Percentiles rank a stretch among this genome's conserved stretches.
Conservation (phyloP, 805 yeast species). For the Candida odintsovae region DNA sequence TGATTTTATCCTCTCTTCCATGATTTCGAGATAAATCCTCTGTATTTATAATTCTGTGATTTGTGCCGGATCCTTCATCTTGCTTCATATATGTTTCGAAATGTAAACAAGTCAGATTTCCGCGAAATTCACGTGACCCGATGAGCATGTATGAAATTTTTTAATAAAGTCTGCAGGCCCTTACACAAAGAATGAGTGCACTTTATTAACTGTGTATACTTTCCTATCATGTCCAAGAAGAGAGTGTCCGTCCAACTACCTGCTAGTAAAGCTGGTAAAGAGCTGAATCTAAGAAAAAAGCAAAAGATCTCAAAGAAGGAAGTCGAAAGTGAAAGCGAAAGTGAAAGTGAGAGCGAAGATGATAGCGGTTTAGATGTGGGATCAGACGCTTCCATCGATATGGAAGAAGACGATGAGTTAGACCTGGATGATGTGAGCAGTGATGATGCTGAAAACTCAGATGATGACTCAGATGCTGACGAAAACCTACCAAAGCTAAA, state of each 20-base stretch:
- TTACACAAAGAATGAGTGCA: neutral
- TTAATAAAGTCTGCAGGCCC: neutral
- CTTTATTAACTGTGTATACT: neutral
- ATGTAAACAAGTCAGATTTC: neutral
- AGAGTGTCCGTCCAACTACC: slow-evolving; percentile 16
- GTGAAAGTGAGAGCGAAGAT: slow-evolving; percentile 7
- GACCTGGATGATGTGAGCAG: slow-evolving; percentile 12
- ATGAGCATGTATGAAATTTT: neutral
- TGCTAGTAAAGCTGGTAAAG: neutral
- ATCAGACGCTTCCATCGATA: slow-evolving; percentile 9
- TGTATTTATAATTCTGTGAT: neutral
- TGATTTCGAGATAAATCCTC: neutral
- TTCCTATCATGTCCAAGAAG: slow-evolving; percentile 15
- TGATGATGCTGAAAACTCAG: slow-evolving; percentile 17
- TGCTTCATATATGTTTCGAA: neutral
- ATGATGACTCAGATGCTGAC: slow-evolving; percentile 27
- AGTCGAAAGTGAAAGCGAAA: slow-evolving; percentile 4
- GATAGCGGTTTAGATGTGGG: slow-evolving; percentile 5
- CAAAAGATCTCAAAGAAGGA: neutral
- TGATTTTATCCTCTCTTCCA: neutral
- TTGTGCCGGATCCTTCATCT: neutral
- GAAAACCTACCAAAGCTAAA: slow-evolving; percentile 40
- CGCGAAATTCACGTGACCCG: neutral
- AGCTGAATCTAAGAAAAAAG: neutral
- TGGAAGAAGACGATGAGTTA: slow-evolving; percentile 11